These are phyloP conservation scores for Pterocarpus santalinus DNA, from an alignment of 306 rosid genomes.

Conservation along the genomic window DNA sequence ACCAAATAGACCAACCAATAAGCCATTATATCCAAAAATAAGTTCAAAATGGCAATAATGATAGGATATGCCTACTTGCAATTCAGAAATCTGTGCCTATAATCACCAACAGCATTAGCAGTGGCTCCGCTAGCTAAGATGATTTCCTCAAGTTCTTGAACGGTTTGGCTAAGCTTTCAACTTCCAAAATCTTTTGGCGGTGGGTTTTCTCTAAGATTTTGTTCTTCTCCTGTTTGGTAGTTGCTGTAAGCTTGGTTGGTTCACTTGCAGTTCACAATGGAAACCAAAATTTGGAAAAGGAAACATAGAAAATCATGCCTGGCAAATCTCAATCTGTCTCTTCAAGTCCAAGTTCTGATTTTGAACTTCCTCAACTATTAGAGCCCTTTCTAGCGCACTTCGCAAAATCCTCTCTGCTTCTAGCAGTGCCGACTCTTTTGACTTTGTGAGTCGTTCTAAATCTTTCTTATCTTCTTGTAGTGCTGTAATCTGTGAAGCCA, in stretches of 20 bases:
- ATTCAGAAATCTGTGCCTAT: conserved; percentile 68
- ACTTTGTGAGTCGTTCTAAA: conserved; percentile 76
- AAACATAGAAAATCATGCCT: conserved; percentile 60
- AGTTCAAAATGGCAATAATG: conserved; percentile 12
- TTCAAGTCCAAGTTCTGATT: conserved; percentile 79
- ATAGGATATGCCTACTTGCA: conserved; percentile 58
- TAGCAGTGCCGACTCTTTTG: conserved; percentile 78
- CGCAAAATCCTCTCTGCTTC: conserved; percentile 84
- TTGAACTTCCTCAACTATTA: conserved; percentile 89
- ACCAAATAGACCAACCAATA: conserved; percentile 31
- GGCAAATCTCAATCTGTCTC: conserved; percentile 94
- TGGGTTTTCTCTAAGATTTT: conserved; percentile 79
- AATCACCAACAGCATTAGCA: conserved; percentile 79
- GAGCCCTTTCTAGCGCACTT: conserved; percentile 81
- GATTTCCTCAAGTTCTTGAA: conserved; percentile 84
- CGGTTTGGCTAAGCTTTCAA: conserved; percentile 90
- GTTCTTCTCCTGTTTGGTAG: conserved; percentile 80
- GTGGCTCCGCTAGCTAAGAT: conserved; percentile 76
- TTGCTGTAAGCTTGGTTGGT: conserved; percentile 33
- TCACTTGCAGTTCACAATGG: conserved; percentile 24
- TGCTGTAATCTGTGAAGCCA: conserved; percentile 62
- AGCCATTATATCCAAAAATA: neutral
- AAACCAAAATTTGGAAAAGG: conserved; percentile 10
- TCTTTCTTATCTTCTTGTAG: conserved; percentile 92
- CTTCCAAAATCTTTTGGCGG: conserved; percentile 84